These are phyloP conservation scores for Tuber indicum DNA, from an alignment of 495 filamentous ascomycete genomes.

Conservation along the genomic window DNA sequence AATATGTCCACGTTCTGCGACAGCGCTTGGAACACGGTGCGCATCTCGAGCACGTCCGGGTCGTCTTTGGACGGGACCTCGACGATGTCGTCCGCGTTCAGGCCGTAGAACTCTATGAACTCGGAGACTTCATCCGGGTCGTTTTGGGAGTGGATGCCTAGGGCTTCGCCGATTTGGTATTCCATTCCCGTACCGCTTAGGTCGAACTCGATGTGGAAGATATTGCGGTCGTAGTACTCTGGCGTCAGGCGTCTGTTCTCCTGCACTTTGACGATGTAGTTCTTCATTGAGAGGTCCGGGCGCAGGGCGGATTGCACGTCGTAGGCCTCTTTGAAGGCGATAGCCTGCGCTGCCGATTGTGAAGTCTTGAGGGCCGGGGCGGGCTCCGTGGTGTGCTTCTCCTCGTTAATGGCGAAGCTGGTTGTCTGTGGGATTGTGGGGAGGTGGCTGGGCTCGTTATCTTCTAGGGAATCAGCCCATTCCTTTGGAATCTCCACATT, in stretches of 20 bases:
- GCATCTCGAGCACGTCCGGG: constrained; percentile 65
- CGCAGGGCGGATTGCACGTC: constrained; percentile 64
- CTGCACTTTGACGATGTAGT: constrained; percentile 79
- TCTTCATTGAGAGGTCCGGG: constrained; percentile 79
- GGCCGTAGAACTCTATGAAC: constrained; percentile 83
- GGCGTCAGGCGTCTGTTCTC: constrained; percentile 93
- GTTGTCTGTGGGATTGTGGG: constrained; percentile 59
- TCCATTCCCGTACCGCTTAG: constrained; percentile 80
- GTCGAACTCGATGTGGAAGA: constrained; percentile 99
- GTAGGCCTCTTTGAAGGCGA: constrained; percentile 93
- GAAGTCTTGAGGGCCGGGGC: constrained; percentile 61
- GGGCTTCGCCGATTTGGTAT: constrained; percentile 97
- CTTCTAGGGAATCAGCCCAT: constrained; percentile 65
- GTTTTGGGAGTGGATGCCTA: constrained; percentile 94
- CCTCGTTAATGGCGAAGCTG: constrained; percentile 78
- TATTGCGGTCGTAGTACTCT: constrained; percentile 85
- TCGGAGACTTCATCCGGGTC: constrained; percentile 66
- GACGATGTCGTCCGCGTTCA: constrained; percentile 74
- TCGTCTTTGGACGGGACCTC: constrained; percentile 87
- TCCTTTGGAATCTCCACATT: constrained; percentile 66
- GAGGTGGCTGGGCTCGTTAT: constrained; percentile 50
- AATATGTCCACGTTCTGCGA: constrained; percentile 95
- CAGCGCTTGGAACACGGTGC: constrained; percentile 88
- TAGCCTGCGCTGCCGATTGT: constrained; percentile 73
- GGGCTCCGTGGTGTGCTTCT: constrained; percentile 62